Evolutionary conservation across 345 rosid species (phyloP).

Genomic region (Brassica nigra): DNA sequence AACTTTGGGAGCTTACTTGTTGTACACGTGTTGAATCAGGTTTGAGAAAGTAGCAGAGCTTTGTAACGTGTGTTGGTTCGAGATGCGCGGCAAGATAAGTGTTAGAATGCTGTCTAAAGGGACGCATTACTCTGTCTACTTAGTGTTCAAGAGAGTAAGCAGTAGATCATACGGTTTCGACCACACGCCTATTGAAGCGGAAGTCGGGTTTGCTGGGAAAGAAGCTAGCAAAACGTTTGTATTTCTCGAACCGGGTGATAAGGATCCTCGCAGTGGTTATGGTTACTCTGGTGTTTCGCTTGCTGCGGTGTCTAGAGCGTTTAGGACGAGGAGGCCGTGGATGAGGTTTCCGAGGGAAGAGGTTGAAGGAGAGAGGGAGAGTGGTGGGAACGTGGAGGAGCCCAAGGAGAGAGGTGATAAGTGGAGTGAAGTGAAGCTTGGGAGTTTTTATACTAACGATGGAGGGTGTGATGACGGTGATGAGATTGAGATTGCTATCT

Average conservation of each 20-base stretch:
- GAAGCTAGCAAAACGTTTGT: conserved; percentile 20
- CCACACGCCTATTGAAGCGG: conserved; percentile 42
- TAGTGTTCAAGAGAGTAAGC: conserved; percentile 41
- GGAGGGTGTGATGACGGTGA: conserved; percentile 36
- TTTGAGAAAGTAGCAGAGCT: conserved; percentile 65
- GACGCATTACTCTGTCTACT: conserved; percentile 46
- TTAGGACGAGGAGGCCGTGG: conserved; percentile 34
- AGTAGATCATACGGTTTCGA: conserved; percentile 45
- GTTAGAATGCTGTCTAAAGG: conserved; percentile 42
- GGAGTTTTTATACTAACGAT: conserved; percentile 36
- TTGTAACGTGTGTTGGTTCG: conserved; percentile 55
- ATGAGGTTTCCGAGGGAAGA: conserved; percentile 5
- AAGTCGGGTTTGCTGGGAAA: conserved; percentile 45
- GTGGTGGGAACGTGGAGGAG: conserved; percentile 22
- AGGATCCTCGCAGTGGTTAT: not conserved
- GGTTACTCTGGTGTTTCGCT: conserved; percentile 4
- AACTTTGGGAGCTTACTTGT: not conserved
- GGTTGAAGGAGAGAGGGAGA: conserved; percentile 19
- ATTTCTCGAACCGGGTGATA: conserved; percentile 10
- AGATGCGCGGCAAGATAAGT: conserved; percentile 50
- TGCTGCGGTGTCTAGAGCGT: conserved; percentile 28
- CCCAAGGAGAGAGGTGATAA: conserved; percentile 60
- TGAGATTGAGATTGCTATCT: conserved; percentile 49
- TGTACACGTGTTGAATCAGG: conserved; percentile 29
- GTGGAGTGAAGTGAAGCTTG: conserved; percentile 69